Base-by-base conservation (phyloP, 2,329 filamentous ascomycete species). In the Penicillium sp. region DNA sequence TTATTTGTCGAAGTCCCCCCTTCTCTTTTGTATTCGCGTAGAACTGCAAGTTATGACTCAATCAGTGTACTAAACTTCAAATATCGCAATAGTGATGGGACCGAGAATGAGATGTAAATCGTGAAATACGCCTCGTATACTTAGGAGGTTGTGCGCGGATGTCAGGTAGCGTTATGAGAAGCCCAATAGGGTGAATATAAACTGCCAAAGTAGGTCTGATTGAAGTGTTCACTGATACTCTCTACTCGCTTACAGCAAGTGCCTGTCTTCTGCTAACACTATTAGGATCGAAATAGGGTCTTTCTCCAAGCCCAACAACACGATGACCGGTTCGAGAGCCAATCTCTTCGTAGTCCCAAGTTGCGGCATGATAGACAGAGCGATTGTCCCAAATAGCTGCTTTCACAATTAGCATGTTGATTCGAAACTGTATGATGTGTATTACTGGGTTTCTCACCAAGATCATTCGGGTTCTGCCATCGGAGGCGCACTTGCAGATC, bases 351-450 rank as follows among this genome's bases (percentile, higher is more conserved):
- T 84, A 83, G 64, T 86, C 84, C 13, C 79, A 79, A 0, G 83
- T 86, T 0, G 83, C 84, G 2, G 81, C 79, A 64, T 87, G 84
- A 66, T 82, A 86, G 0, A 82, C 82, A n/a, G 78, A 82, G 7
- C 84, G 76, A 65, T 86, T 86, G 63, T 87, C 84, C 84, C 84
- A 86, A 63, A 86, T 85, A 1, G 83, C 84, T 69, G 75, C 55
- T 35, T 10, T 11, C n/a, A 58, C 11, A 28, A 22, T 64, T n/a
- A 55, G 26, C 46, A 35, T 45, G 13, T 38, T n/a, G 14, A 30
- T n/a, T 11, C 4, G 16, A 33, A 48, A 11, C 33, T 35, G 33
- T 2, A 8, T 16, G 2, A 4, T 14, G 2, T 48, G 16, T n/a
- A 30, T 30, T 25, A 19, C 4, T 16, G 7, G 49, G 19, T 8